These are phyloP conservation scores for Aspergillus tamarii DNA, from an alignment of 2,329 filamentous ascomycete genomes.

Conservation along the genomic window DNA sequence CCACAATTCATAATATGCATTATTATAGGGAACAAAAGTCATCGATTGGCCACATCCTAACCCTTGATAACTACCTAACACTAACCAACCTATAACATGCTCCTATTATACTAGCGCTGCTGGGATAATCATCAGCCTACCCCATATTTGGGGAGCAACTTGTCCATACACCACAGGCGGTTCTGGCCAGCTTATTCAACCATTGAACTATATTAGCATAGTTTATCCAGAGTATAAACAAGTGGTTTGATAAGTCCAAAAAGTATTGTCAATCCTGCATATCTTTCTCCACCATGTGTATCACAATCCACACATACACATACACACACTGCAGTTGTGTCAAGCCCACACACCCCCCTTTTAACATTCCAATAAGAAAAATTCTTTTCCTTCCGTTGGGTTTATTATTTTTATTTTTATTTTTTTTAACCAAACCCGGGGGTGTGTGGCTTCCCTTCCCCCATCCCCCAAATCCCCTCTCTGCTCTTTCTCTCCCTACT, in stretches of 20 bases:
- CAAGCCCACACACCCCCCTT: background rate
- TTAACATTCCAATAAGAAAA: conserved; percentile 7
- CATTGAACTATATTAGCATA: conserved; percentile 19
- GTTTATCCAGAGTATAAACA: conserved; percentile 7
- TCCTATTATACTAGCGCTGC: background rate
- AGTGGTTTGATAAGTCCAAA: conserved; percentile 19
- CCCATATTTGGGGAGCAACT: conserved; percentile 1
- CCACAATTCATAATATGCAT: background rate
- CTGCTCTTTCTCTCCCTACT: background rate
- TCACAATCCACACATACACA: conserved; percentile 8
- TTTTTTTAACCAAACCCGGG: background rate
- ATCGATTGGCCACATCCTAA: background rate
- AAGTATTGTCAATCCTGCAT: conserved; percentile 22
- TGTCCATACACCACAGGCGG: background rate
- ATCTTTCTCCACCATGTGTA: conserved; percentile 19
- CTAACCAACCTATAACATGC: background rate
- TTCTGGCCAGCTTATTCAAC: conserved; percentile 7
- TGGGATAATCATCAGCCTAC: background rate
- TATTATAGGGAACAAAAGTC: background rate
- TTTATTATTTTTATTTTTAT: background rate
- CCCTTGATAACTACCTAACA: conserved; percentile 6
- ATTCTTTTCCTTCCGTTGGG: background rate
- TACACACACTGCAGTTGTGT: background rate
- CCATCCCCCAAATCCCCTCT: background rate
- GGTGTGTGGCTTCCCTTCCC: background rate